phyloP scores from a whole-genome alignment of 495 filamentous ascomycete genomes.

The Aspergillus campestris region DNA sequence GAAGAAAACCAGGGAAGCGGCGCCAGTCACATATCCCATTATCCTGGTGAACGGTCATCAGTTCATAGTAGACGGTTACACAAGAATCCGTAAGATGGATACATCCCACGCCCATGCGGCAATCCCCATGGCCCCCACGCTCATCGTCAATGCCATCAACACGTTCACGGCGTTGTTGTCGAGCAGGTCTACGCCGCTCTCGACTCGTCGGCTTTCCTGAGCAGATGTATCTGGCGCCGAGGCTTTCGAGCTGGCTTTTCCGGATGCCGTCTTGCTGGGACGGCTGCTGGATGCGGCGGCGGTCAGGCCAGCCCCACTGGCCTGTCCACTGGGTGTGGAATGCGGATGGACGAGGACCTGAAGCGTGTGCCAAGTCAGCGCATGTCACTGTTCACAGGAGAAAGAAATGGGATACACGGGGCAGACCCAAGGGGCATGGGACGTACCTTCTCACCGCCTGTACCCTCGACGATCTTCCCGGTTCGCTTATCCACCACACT shows the following conservation, averaged over 20 bases:
- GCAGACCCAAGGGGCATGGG: conserved; percentile 17
- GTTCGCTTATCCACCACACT: conserved; percentile 76
- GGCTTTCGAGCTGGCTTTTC: neutral
- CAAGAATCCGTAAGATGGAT: conserved; percentile 13
- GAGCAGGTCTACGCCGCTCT: conserved; percentile 65
- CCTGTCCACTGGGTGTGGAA: neutral
- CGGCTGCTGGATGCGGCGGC: neutral
- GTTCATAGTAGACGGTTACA: neutral
- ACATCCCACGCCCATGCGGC: conserved; percentile 35
- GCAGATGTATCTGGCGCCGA: neutral
- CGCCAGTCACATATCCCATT: neutral
- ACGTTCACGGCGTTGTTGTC: conserved; percentile 95
- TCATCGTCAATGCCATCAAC: conserved; percentile 78
- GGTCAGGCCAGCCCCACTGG: conserved; percentile 8
- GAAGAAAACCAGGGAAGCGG: neutral
- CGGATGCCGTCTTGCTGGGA: too few species aligned
- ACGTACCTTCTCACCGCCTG: conserved; percentile 67
- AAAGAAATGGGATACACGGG: neutral
- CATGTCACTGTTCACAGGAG: neutral
- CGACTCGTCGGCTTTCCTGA: conserved; percentile 61
- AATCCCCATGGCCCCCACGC: conserved; percentile 64
- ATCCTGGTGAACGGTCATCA: too few species aligned
- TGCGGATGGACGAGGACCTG: conserved; percentile 35
- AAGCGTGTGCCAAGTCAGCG: conserved; percentile 3
- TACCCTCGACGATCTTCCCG: conserved; percentile 84